phyloP scores from a whole-genome alignment of 352 stramenopile genomes.

The Pythium dissimile region DNA sequence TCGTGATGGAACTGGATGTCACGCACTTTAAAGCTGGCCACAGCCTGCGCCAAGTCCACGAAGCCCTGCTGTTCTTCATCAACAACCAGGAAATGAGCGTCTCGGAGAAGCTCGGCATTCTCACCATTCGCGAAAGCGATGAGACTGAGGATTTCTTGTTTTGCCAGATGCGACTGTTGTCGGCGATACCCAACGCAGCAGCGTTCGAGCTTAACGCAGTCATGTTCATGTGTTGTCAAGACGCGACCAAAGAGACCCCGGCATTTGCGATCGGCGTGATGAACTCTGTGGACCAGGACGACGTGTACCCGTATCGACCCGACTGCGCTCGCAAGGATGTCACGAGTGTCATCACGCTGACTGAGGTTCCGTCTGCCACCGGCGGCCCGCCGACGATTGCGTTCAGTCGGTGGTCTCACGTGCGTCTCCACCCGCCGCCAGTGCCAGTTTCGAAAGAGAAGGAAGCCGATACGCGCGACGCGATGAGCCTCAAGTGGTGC shows the following conservation, averaged over 20 bases:
- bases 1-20: neutral
- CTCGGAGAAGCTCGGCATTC: neutral
- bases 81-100: slow-evolving; percentile 2
- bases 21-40: neutral
- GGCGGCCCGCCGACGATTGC: neutral
- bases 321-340: slow-evolving; percentile 5
- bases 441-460: neutral
- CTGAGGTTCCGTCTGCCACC: neutral
- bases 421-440: neutral
- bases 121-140: slow-evolving; percentile 11
- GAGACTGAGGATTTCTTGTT: neutral
- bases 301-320: slow-evolving; percentile 10
- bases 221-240: neutral
- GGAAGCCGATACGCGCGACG: neutral
- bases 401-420: neutral
- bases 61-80: neutral
- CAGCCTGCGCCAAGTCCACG: slow-evolving; percentile 6
- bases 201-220: neutral
- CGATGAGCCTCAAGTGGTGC: neutral
- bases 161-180: neutral
- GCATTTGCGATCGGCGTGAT: neutral
- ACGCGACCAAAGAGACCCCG: neutral
- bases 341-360: neutral
- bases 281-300: slow-evolving; percentile 12
- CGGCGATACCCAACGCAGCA: neutral